A percentile compares a stretch with the other conserved stretches of the same genome.
phyloP scores from a whole-genome alignment of 1,284 basidiomycete species.

The Ceratobasidium sp. region DNA sequence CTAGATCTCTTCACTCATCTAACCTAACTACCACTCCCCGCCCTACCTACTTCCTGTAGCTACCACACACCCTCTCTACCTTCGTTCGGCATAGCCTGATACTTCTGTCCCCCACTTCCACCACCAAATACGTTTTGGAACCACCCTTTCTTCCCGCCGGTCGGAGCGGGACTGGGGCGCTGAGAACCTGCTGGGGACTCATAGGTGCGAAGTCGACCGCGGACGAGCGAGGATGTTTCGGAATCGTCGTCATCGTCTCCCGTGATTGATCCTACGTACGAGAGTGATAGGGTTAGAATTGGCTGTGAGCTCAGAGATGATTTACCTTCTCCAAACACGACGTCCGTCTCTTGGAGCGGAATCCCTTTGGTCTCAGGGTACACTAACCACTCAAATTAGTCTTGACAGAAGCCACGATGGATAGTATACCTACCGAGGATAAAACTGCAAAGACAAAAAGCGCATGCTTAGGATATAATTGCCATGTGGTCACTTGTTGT shows the following conservation, averaged over 20 bases:
- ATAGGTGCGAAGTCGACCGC: conserved; percentile 52
- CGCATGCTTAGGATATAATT: conserved; percentile 95
- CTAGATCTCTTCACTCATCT: background rate
- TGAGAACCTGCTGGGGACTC: conserved; percentile 58
- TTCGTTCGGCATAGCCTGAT: conserved; percentile 64
- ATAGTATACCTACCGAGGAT: conserved; percentile 69
- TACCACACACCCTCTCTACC: conserved; percentile 18
- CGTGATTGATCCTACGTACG: background rate
- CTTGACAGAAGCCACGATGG: conserved; percentile 45
- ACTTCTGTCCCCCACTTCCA: conserved; percentile 58
- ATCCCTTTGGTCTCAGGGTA: conserved; percentile 68
- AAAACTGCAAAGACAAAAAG: conserved; percentile 93
- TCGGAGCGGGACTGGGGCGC: conserved; percentile 51
- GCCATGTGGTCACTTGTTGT: conserved; percentile 92
- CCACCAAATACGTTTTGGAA: conserved; percentile 68
- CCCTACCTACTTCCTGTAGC: conserved; percentile 8
- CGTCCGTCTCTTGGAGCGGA: conserved; percentile 62
- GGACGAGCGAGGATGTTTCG: conserved; percentile 71
- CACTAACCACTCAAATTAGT: conserved; percentile 61
- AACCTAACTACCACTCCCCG: background rate
- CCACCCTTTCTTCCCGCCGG: conserved; percentile 59
- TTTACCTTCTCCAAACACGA: conserved; percentile 65
- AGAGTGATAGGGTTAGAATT: conserved; percentile 58
- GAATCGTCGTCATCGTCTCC: conserved; percentile 78
- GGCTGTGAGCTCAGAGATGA: conserved; percentile 26